Conservation (phyloP, 2,329 filamentous ascomycete species). For the Pseudopithomyces chartarum region DNA sequence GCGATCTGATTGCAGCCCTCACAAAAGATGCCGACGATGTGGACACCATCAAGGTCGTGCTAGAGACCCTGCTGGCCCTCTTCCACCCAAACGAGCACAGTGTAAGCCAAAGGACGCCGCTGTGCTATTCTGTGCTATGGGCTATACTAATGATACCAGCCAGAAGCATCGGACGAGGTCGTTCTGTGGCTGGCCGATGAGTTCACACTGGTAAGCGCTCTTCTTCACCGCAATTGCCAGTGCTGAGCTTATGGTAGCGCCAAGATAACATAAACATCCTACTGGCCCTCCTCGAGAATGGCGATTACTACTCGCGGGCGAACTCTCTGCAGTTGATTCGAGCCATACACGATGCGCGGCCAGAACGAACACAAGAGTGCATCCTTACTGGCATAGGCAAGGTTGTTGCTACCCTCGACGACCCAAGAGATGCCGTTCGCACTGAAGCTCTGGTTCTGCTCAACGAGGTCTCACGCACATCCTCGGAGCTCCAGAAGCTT, state of each 20-base stretch:
- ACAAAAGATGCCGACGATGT: slow-evolving; percentile 91
- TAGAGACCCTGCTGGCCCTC: slow-evolving; percentile 94
- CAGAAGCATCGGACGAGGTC: slow-evolving; percentile 95
- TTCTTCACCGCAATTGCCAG: slow-evolving; percentile 21
- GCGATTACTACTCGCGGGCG: slow-evolving; percentile 87
- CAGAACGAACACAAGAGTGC: slow-evolving; percentile 92
- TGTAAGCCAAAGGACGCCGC: slow-evolving; percentile 26
- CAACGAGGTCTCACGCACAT: slow-evolving; percentile 84
- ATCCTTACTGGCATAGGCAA: slow-evolving; percentile 87
- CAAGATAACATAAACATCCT: slow-evolving; percentile 95
- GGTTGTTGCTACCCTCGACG: slow-evolving; percentile 82
- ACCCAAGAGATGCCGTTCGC: slow-evolving; percentile 82
- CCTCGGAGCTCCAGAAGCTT: slow-evolving; percentile 88
- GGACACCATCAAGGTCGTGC: slow-evolving; percentile 91
- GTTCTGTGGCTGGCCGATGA: slow-evolving; percentile 95
- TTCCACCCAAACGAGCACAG: slow-evolving; percentile 73
- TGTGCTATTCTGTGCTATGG: no score
- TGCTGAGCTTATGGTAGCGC: slow-evolving; percentile 66
- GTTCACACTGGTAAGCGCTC: slow-evolving; percentile 77
- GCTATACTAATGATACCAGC: slow-evolving; percentile 53
- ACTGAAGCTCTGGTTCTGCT: slow-evolving; percentile 85
- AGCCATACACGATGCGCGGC: slow-evolving; percentile 81
- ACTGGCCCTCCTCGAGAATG: slow-evolving; percentile 83
- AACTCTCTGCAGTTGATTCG: slow-evolving; percentile 90
- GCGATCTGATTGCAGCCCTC: slow-evolving; percentile 83